Base-by-base conservation (phyloP, 176 grass and related monocot species). In the Pontederia crassipes region DNA sequence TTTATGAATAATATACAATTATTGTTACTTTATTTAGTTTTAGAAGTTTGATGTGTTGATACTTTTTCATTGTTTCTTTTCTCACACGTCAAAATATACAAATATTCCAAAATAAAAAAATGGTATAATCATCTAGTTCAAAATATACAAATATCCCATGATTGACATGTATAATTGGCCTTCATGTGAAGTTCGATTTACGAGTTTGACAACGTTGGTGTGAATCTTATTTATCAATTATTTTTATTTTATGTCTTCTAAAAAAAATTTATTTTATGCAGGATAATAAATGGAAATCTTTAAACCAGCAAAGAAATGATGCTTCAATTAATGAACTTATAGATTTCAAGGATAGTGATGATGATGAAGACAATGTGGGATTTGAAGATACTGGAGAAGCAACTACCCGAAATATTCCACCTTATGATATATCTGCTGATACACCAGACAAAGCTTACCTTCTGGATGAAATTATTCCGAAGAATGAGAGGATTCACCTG, bases 391-490 rank as follows among this genome's bases (percentile, higher is more conserved):
- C 68, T 59, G 74, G 54, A 49, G 51, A 55, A 68, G 45, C 48
- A 66, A 70, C 53, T 65, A 9, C 28, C 61, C 74, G 76, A 63
- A 98, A 83, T 62, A 92, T 98, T 92, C 93, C 93, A 51, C 93
- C 93, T 24, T 67, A 92, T 70, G 64, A 98, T 83, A 71, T 65
- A 68, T 62, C 71, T 26, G 93, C 87, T 50, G 79, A 88, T 85
- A 70, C 68, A 53, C 59, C 93, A 65, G 84, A 92, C 48, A 82
- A 64, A 45, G 87, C 64, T 50, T 98, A 98, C 76, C 48, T 62
- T 58, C 57, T 98, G 11, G 64, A 91, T 73, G 76, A 92, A 60
- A 98, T 98, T 72, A 89, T 98, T 74, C 84, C 87, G 32, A 88
- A 57, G 60, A 76, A 58, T 71, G 70, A 92, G 66, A 67, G 81